These are phyloP conservation scores for Lodderomyces orthopsilosis DNA, from an alignment of 1,139 yeast genomes.

Conservation along the genomic window DNA sequence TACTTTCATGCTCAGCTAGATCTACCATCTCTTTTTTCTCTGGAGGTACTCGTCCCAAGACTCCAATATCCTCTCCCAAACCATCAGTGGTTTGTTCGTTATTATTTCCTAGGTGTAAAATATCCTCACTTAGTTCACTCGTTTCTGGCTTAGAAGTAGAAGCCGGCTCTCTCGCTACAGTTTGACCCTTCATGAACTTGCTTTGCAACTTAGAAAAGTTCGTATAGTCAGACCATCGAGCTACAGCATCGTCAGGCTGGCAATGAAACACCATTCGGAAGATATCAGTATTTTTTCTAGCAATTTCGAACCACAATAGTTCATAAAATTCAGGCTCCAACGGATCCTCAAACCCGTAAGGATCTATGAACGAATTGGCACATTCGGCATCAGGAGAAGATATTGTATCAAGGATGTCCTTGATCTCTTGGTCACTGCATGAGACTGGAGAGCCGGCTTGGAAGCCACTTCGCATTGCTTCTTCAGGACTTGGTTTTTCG, in stretches of 20 bases:
- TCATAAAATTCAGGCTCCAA: constrained; percentile 73
- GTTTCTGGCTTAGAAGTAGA: constrained; percentile 14
- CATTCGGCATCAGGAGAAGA: constrained; percentile 28
- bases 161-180: constrained; percentile 30
- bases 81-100: neutral
- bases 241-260: constrained; percentile 90
- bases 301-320: constrained; percentile 85
- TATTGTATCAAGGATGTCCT: constrained; percentile 39
- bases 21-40: constrained; percentile 8
- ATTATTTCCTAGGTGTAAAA: neutral
- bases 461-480: constrained; percentile 7
- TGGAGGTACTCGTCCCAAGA: constrained; percentile 41
- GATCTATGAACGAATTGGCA: constrained; percentile 64
- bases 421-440: constrained; percentile 45
- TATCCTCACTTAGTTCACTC: constrained; percentile 1
- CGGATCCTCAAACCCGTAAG: constrained; percentile 87
- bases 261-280: constrained; percentile 86
- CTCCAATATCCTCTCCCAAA: constrained; percentile 28
- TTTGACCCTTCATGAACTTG: constrained; percentile 56
- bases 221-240: constrained; percentile 87
- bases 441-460: constrained; percentile 28
- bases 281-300: constrained; percentile 77
- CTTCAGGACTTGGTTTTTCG: neutral
- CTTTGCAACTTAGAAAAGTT: constrained; percentile 55
- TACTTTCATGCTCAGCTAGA: constrained; percentile 9